phyloP scores from a whole-genome alignment of 2,329 filamentous ascomycete species.

The Keithomyces neogunnii region DNA sequence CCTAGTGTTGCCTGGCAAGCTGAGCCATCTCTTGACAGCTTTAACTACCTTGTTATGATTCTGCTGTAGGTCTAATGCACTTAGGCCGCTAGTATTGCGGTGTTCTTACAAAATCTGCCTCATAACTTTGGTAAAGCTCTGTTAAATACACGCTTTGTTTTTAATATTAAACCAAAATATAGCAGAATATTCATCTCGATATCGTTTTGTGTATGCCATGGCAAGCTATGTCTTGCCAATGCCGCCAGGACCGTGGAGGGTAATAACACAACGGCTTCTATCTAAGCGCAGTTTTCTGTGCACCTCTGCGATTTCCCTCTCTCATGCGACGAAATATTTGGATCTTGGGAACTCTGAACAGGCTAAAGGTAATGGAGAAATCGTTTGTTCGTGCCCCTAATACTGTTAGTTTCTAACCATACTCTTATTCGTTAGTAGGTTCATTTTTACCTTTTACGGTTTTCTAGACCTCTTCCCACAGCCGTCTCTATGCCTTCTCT shows the following conservation, averaged over 20 bases:
- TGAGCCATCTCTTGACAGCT: constrained; percentile 30
- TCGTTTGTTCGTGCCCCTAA: neutral
- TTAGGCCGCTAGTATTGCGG: constrained; percentile 9
- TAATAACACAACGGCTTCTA: constrained; percentile 11
- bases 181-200: constrained; percentile 27
- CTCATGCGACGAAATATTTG: constrained; percentile 11
- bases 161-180: constrained; percentile 35
- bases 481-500: too few species aligned
- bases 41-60: constrained; percentile 18
- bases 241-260: constrained; percentile 33
- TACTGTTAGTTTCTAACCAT: neutral
- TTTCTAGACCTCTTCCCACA: too few species aligned
- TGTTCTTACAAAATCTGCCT: constrained; percentile 19
- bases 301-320: constrained; percentile 11
- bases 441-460: too few species aligned
- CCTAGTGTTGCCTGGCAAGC: constrained; percentile 21
- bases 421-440: too few species aligned
- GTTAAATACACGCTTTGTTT: constrained; percentile 24
- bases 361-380: constrained; percentile 7
- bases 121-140: constrained; percentile 24
- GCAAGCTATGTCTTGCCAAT: constrained; percentile 38
- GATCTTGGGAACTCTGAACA: constrained; percentile 2
- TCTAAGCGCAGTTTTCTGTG: constrained; percentile 4
- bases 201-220: constrained; percentile 24
- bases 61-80: constrained; percentile 6